phyloP scores from a whole-genome alignment of 495 filamentous ascomycete genomes.

The Podospora pseudoanserina region DNA sequence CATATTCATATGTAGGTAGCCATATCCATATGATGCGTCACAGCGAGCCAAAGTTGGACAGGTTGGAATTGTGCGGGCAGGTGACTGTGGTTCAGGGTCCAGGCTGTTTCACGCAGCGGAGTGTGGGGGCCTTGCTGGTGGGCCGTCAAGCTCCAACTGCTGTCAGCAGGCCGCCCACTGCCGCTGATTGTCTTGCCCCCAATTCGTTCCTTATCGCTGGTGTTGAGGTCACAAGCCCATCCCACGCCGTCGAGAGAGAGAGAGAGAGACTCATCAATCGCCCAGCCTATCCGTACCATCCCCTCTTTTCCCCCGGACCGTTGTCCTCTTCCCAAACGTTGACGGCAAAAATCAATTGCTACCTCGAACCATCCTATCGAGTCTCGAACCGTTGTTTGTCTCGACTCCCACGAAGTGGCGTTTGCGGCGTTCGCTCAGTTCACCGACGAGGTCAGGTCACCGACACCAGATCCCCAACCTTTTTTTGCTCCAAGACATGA shows the following conservation, averaged over 20 bases:
- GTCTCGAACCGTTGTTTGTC: not conserved
- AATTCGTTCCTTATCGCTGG: constrained; percentile 11
- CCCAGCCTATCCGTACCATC: not conserved
- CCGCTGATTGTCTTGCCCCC: no score
- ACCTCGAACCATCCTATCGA: not conserved
- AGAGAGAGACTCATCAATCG: constrained; percentile 3
- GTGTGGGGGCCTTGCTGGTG: not conserved
- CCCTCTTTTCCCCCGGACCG: not conserved
- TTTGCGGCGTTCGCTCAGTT: not conserved
- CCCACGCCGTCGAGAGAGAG: not conserved
- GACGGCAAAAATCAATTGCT: not conserved
- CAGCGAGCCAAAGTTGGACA: not conserved
- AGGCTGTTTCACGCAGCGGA: not conserved
- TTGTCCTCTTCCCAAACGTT: not conserved
- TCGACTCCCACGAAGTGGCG: not conserved
- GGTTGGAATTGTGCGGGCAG: not conserved
- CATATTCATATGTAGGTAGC: not conserved
- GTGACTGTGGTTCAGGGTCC: constrained; percentile 2
- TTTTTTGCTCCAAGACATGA: constrained; percentile 14
- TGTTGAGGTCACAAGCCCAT: constrained; percentile 14
- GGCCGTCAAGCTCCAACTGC: constrained; percentile 2
- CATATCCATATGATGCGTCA: not conserved
- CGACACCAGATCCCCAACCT: not conserved
- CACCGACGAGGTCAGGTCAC: not conserved
- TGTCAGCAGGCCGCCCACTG: constrained; percentile 16